Percentiles rank a stretch among this genome's conserved stretches.
Evolutionary conservation across 768 basidiomycete species (phyloP).

Genomic region (Tephrocybe sp.): DNA sequence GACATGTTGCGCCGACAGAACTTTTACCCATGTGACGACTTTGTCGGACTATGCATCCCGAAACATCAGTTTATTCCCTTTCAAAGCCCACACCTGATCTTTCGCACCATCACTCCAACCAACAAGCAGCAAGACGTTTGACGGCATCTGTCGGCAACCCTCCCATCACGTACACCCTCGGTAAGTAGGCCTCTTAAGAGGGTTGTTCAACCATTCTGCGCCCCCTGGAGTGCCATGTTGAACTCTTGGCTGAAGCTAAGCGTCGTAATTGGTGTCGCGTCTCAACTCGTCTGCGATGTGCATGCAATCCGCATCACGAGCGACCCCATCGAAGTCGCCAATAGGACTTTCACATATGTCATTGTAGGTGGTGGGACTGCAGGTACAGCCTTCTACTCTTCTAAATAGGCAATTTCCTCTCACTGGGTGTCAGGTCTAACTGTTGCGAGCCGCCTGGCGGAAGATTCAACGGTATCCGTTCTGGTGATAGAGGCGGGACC

Average conservation of each 20-base stretch:
- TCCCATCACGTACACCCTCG: neutral
- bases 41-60: neutral
- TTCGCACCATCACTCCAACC: neutral
- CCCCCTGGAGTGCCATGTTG: neutral
- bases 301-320: conserved; percentile 10
- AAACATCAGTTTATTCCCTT: neutral
- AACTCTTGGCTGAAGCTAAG: neutral
- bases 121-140: neutral
- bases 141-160: neutral
- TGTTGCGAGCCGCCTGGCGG: conserved; percentile 15
- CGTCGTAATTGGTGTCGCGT: neutral
- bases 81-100: neutral
- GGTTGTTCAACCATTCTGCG: neutral
- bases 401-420: too few relatives aligned
- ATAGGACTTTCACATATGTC: conserved; percentile 13
- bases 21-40: neutral
- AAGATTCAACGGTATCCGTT: conserved; percentile 2
- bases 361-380: conserved; percentile 15
- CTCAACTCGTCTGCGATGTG: neutral
- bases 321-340: conserved; percentile 7
- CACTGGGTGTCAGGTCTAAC: conserved; percentile 4
- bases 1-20: too few relatives aligned
- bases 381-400: conserved; percentile 2
- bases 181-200: neutral
- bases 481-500: conserved; percentile 17